Conservation (phyloP, 345 rosid genomes). For the Brassica incana region DNA sequence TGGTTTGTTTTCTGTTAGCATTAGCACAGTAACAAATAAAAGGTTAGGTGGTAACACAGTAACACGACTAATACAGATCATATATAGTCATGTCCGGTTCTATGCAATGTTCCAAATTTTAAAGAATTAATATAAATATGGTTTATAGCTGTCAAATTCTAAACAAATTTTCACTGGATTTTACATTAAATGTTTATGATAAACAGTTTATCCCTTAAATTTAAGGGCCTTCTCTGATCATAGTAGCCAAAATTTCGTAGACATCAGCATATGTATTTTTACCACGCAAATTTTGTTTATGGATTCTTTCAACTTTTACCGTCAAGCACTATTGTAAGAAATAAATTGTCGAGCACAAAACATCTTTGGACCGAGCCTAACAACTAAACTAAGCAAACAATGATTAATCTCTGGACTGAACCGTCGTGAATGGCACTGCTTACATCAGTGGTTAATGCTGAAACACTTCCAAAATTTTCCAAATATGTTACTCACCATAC, state of each 20-base stretch:
- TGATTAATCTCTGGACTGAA: background rate
- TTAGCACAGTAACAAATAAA: background rate
- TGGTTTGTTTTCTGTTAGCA: background rate
- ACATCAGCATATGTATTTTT: background rate
- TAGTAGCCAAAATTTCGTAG: background rate
- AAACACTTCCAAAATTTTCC: background rate
- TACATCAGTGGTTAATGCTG: background rate
- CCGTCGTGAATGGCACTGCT: background rate
- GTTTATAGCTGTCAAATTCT: background rate
- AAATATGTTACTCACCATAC: background rate
- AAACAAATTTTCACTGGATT: background rate
- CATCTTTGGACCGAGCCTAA: conserved; percentile 17
- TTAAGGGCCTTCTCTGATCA: background rate
- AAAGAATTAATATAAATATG: too few relatives aligned
- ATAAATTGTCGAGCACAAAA: background rate
- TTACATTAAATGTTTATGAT: background rate
- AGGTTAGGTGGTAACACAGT: background rate
- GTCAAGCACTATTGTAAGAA: background rate
- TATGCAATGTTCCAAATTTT: background rate
- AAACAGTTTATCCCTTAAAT: background rate
- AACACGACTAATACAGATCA: background rate
- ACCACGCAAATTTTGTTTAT: background rate
- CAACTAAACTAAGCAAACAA: background rate
- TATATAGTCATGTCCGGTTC: background rate
- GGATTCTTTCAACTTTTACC: background rate